These are phyloP conservation scores for Rhizophagus sp. DNA, from an alignment of 192 early-diverging fungal genomes.

Conservation along the genomic window DNA sequence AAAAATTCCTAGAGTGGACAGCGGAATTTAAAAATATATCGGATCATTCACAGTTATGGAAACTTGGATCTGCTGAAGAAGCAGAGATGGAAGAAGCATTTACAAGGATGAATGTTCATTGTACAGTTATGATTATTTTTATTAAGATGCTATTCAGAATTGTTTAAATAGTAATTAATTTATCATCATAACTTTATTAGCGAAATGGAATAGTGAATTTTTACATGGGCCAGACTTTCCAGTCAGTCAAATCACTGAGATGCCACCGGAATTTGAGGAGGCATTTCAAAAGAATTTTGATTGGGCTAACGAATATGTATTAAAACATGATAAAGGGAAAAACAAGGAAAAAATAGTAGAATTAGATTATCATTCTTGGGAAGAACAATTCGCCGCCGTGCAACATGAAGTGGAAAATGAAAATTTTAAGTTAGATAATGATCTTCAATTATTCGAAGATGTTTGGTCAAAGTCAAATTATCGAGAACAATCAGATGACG, in stretches of 20 bases:
- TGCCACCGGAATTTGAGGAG: slow-evolving; percentile 56
- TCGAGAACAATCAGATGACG: slow-evolving; percentile 33
- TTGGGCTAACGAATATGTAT: slow-evolving; percentile 77
- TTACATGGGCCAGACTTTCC: slow-evolving; percentile 45
- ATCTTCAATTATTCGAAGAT: slow-evolving; percentile 41
- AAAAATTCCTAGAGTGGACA: slow-evolving; percentile 30
- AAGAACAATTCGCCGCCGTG: slow-evolving; percentile 58
- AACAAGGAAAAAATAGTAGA: slow-evolving; percentile 39
- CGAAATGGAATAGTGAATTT: slow-evolving; percentile 55
- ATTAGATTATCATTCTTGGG: slow-evolving; percentile 53
- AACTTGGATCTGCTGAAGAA: slow-evolving; percentile 39
- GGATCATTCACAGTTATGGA: slow-evolving; percentile 31
- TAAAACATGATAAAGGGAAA: slow-evolving; percentile 63
- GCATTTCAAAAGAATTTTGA: slow-evolving; percentile 64
- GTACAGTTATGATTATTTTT: slow-evolving; percentile 10
- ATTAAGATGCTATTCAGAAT: not conserved
- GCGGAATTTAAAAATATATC: slow-evolving; percentile 32
- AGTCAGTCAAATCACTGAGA: slow-evolving; percentile 35
- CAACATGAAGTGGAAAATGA: slow-evolving; percentile 45
- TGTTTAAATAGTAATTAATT: not conserved
- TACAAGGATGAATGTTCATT: slow-evolving; percentile 29
- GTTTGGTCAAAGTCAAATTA: slow-evolving; percentile 51
- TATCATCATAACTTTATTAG: slow-evolving; percentile 1
- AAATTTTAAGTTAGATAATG: slow-evolving; percentile 46
- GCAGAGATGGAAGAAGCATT: slow-evolving; percentile 47